Percentiles rank a stretch among this genome's conserved stretches.
These are phyloP conservation scores for Gilbertella persicaria DNA, from an alignment of 371 early-diverging fungal genomes.

Conservation along the genomic window DNA sequence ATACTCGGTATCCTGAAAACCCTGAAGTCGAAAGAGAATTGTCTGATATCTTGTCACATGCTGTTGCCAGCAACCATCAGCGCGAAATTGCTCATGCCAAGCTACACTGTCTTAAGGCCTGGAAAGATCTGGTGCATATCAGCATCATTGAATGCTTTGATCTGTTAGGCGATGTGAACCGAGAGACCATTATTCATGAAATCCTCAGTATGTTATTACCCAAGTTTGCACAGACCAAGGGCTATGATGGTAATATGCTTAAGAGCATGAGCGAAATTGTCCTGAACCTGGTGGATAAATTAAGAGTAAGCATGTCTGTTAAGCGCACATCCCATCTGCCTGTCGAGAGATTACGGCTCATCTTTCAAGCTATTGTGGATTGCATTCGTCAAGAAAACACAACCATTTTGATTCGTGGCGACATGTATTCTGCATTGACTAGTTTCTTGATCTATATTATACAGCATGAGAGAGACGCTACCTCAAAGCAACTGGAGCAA, in stretches of 20 bases:
- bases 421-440: slow-evolving; percentile 79
- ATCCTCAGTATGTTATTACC: slow-evolving; percentile 61
- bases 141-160: slow-evolving; percentile 69
- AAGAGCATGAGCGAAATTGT: slow-evolving; percentile 65
- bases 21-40: slow-evolving; percentile 48
- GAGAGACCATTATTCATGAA: slow-evolving; percentile 63
- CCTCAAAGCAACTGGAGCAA: slow-evolving; percentile 21
- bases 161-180: slow-evolving; percentile 55
- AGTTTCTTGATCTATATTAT: slow-evolving; percentile 59
- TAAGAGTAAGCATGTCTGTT: slow-evolving; percentile 6
- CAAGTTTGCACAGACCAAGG: slow-evolving; percentile 43
- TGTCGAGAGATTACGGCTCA: slow-evolving; percentile 51
- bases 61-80: slow-evolving; percentile 65
- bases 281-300: slow-evolving; percentile 42
- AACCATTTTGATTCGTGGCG: slow-evolving; percentile 72
- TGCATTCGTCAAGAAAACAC: slow-evolving; percentile 64
- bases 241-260: slow-evolving; percentile 47
- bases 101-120: slow-evolving; percentile 67
- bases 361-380: slow-evolving; percentile 69
- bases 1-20: slow-evolving; percentile 7
- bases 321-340: slow-evolving; percentile 46
- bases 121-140: slow-evolving; percentile 80
- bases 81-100: slow-evolving; percentile 66
- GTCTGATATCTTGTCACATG: slow-evolving; percentile 51
- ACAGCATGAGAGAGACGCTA: slow-evolving; percentile 7